Percentiles rank a stretch among this genome's conserved stretches.
phyloP scores from a whole-genome alignment of 2,329 filamentous ascomycete genomes.

The Botrytis fabae region DNA sequence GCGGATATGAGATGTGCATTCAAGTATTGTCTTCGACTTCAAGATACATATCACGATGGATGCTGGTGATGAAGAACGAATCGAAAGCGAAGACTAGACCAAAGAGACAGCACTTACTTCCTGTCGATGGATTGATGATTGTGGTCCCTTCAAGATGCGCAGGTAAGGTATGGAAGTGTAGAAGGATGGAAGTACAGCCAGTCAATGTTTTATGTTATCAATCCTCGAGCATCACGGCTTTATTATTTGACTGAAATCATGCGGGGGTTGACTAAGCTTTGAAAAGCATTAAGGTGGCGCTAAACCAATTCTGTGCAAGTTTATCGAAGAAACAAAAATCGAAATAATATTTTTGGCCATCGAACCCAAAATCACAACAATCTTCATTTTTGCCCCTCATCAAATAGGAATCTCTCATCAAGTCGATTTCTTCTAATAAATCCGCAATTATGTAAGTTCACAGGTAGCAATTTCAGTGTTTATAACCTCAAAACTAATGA shows the following conservation, averaged over 20 bases:
- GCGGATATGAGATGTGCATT: not conserved
- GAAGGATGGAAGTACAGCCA: not conserved
- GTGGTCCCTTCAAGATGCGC: not conserved
- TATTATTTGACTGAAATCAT: not conserved
- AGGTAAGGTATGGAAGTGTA: not conserved
- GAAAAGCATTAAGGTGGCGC: not conserved
- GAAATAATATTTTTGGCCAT: constrained; percentile 11
- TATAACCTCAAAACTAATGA: constrained; percentile 20
- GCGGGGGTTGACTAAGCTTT: not conserved
- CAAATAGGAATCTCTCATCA: constrained; percentile 7
- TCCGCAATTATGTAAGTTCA: constrained; percentile 3
- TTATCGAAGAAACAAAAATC: constrained; percentile 15
- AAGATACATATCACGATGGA: not conserved
- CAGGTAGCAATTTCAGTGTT: not conserved
- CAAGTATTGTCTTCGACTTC: not conserved
- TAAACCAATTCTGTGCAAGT: constrained; percentile 10
- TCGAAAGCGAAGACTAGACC: not conserved
- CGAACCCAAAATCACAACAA: not conserved
- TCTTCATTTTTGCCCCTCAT: not conserved
- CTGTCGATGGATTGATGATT: not conserved
- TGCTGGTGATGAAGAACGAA: not conserved
- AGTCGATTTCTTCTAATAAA: not conserved
- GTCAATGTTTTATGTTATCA: not conserved
- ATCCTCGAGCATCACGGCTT: not conserved
- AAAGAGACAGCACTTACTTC: not conserved